Conservation (phyloP, 1,284 basidiomycete genomes). For the Polyporus tsugae region DNA sequence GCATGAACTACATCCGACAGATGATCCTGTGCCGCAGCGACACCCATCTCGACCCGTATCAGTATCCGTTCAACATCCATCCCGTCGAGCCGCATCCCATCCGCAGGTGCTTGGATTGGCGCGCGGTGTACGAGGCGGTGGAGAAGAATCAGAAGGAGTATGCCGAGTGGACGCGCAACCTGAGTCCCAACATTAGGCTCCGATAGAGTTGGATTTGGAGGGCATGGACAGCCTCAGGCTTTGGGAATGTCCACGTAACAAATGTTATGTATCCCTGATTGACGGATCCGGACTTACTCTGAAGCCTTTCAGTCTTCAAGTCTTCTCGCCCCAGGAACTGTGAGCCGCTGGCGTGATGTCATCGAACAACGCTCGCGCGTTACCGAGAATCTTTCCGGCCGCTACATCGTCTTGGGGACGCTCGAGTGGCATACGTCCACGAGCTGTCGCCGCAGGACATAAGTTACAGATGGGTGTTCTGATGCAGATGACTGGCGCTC, state of each 20-base stretch:
- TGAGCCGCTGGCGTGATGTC: not conserved
- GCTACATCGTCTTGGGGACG: not conserved
- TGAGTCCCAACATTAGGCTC: no score
- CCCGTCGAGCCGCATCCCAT: slow-evolving; percentile 33
- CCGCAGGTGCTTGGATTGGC: slow-evolving; percentile 35
- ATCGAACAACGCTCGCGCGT: not conserved
- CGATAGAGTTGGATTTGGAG: not conserved
- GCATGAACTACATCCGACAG: slow-evolving; percentile 37
- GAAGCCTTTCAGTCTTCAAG: not conserved
- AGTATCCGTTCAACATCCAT: slow-evolving; percentile 32
- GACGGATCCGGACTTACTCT: not conserved
- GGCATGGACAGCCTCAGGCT: not conserved
- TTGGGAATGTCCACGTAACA: not conserved
- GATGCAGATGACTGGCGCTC: not conserved
- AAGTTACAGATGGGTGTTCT: not conserved
- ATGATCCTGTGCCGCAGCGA: slow-evolving; percentile 37
- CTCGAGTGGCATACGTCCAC: not conserved
- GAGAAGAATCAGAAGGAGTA: slow-evolving; percentile 32
- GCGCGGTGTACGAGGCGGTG: slow-evolving; percentile 34
- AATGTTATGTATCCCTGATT: not conserved
- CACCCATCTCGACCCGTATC: slow-evolving; percentile 35
- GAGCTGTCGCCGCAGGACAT: not conserved
- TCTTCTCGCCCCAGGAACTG: not conserved
- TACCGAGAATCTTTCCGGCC: not conserved
- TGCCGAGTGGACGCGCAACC: slow-evolving; percentile 13